Percentiles rank a stretch among this genome's conserved stretches.
Evolutionary conservation across 2,329 filamentous ascomycete genomes (phyloP).

Genomic region (Epichloe uncinata): DNA sequence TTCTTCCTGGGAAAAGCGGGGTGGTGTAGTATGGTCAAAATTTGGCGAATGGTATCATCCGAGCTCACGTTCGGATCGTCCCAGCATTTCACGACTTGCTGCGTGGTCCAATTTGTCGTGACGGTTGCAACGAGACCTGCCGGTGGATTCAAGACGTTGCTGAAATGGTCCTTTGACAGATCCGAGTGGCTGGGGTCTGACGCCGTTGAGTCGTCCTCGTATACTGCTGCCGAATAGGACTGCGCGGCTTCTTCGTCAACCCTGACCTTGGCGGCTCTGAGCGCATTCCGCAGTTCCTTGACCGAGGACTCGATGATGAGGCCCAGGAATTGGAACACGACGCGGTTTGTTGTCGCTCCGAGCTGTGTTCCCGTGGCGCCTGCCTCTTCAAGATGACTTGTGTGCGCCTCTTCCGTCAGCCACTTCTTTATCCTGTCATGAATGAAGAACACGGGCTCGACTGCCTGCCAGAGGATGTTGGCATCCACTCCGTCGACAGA

Average conservation of each 20-base stretch:
- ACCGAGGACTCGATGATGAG: conserved; percentile 84
- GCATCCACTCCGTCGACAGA: conserved; percentile 8
- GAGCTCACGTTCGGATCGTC: conserved; percentile 56
- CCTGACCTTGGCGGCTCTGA: conserved; percentile 33
- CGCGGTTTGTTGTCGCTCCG: conserved; percentile 72
- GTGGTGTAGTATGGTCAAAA: conserved; percentile 71
- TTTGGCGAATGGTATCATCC: conserved; percentile 62
- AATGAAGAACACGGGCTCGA: conserved; percentile 63
- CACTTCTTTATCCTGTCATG: conserved; percentile 21
- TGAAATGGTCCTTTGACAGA: conserved; percentile 69
- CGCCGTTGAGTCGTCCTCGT: conserved; percentile 59
- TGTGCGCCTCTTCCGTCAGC: conserved; percentile 57
- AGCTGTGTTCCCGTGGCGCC: conserved; percentile 11
- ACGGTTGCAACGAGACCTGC: conserved; percentile 16
- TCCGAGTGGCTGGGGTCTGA: conserved; percentile 65
- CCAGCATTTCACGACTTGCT: conserved; percentile 36
- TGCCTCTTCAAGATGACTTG: conserved; percentile 8
- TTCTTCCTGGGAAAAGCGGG: conserved; percentile 61
- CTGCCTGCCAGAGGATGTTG: conserved; percentile 61
- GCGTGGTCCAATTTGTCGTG: conserved; percentile 16
- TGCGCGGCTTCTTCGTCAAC: conserved; percentile 26
- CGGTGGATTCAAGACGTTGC: conserved; percentile 42
- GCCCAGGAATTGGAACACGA: conserved; percentile 73
- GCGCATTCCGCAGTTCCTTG: conserved; percentile 60
- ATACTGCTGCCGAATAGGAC: conserved; percentile 42